Conservation (phyloP, 768 basidiomycete genomes). For the Pulveroboletus sp. region DNA sequence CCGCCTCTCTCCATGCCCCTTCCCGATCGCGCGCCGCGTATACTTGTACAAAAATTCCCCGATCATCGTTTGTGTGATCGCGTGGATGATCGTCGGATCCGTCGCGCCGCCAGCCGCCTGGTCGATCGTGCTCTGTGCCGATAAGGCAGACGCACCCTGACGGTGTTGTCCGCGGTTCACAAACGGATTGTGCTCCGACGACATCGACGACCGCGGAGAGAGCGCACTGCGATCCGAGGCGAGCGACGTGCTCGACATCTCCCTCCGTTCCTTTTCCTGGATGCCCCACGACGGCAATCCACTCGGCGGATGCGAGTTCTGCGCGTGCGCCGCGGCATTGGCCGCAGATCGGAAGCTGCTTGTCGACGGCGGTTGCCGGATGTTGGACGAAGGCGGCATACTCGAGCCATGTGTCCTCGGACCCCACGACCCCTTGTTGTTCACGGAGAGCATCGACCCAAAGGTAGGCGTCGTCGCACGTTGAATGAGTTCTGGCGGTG, state of each 20-base stretch:
- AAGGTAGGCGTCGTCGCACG: conserved; percentile 87
- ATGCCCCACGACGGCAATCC: conserved; percentile 48
- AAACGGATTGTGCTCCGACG: conserved; percentile 66
- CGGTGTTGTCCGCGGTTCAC: conserved; percentile 36
- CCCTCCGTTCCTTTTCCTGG: conserved; percentile 50
- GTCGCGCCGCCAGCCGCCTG: conserved; percentile 50
- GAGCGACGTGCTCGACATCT: conserved; percentile 67
- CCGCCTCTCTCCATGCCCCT: conserved; percentile 83
- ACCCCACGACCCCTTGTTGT: conserved; percentile 44
- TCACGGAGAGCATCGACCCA: conserved; percentile 56
- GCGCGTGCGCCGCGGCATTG: conserved; percentile 52
- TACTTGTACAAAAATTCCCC: conserved; percentile 99
- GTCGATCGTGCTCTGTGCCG: conserved; percentile 37
- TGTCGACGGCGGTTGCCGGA: conserved; percentile 73
- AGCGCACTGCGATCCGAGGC: conserved; percentile 62
- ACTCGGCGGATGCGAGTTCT: conserved; percentile 39
- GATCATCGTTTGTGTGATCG: conserved; percentile 99
- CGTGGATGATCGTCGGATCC: conserved; percentile 88
- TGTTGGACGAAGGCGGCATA: conserved; percentile 64
- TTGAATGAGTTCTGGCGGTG: conserved; percentile 87
- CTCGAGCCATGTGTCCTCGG: conserved; percentile 67
- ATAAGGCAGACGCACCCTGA: conserved; percentile 39
- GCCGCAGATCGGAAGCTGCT: conserved; percentile 80
- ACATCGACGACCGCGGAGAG: conserved; percentile 78
- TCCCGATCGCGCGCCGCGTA: conserved; percentile 83